Conservation (phyloP, 2,329 filamentous ascomycete genomes). For the Cladosporium sp. region DNA sequence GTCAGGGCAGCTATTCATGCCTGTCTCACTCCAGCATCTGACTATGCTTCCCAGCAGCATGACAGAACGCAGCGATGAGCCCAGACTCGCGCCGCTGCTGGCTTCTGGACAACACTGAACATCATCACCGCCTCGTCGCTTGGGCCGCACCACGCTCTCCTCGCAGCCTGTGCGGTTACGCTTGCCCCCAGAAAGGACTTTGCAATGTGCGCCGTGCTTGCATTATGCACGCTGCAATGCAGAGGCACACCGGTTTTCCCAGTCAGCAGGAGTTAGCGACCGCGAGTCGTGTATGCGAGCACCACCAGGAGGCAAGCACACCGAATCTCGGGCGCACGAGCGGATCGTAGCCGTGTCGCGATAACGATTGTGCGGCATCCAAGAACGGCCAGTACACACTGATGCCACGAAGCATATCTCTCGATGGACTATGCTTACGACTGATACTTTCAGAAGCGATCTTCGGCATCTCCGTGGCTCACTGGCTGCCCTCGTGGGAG, state of each 20-base stretch:
- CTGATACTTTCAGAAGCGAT: background rate
- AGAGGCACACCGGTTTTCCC: conserved; percentile 4
- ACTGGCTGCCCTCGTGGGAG: background rate
- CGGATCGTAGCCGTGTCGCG: background rate
- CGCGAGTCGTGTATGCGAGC: conserved; percentile 11
- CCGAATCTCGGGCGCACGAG: conserved; percentile 5
- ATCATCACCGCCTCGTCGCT: conserved; percentile 17
- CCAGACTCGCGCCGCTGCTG: conserved; percentile 3
- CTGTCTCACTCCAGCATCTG: conserved; percentile 15
- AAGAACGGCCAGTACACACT: background rate
- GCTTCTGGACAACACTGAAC: conserved; percentile 3
- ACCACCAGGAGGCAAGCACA: background rate
- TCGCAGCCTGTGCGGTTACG: background rate
- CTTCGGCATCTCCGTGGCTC: background rate
- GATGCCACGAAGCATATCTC: background rate
- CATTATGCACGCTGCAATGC: conserved; percentile 9
- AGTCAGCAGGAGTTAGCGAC: conserved; percentile 1
- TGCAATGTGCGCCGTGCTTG: conserved; percentile 1
- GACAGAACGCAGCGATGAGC: background rate
- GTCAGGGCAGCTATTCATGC: background rate
- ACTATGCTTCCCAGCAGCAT: conserved; percentile 16
- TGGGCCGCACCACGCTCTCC: background rate
- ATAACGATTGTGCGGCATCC: background rate
- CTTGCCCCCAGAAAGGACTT: background rate
- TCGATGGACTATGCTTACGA: background rate